These are phyloP conservation scores for Pichia cephalocereana DNA, from an alignment of 805 yeast genomes.

Conservation along the genomic window DNA sequence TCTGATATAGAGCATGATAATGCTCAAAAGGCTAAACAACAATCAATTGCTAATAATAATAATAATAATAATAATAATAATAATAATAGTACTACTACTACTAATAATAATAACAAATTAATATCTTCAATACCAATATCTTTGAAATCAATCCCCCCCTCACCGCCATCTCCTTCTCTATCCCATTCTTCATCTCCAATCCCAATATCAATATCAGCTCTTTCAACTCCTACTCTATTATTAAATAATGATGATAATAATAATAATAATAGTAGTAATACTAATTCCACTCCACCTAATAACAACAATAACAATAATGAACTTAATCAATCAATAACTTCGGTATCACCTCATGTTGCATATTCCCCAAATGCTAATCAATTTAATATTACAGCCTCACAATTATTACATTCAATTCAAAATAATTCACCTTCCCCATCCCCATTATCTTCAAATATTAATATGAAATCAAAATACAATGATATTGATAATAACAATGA, in stretches of 20 bases:
- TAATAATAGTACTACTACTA: too few species aligned
- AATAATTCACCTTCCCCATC: slow-evolving; percentile 14
- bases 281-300: not conserved
- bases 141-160: not conserved
- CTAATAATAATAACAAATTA: not conserved
- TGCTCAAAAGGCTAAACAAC: not conserved
- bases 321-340: slow-evolving; percentile 7
- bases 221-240: slow-evolving; percentile 1
- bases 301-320: not conserved
- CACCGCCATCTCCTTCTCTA: not conserved
- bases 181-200: not conserved
- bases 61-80: too few species aligned
- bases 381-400: slow-evolving; percentile 24
- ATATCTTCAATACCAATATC: not conserved
- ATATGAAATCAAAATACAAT: not conserved
- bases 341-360: slow-evolving; percentile 16
- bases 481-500: not conserved
- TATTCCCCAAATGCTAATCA: slow-evolving; percentile 16
- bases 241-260: not conserved
- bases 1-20: slow-evolving; percentile 30
- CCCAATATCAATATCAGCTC: not conserved
- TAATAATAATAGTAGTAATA: not conserved
- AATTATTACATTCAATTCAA: slow-evolving; percentile 27
- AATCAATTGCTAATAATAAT: not conserved
- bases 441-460: not conserved